A percentile compares a stretch with the other conserved stretches of the same genome.
phyloP scores from a whole-genome alignment of 2,329 filamentous ascomycete genomes.

The Fusarium sp. region DNA sequence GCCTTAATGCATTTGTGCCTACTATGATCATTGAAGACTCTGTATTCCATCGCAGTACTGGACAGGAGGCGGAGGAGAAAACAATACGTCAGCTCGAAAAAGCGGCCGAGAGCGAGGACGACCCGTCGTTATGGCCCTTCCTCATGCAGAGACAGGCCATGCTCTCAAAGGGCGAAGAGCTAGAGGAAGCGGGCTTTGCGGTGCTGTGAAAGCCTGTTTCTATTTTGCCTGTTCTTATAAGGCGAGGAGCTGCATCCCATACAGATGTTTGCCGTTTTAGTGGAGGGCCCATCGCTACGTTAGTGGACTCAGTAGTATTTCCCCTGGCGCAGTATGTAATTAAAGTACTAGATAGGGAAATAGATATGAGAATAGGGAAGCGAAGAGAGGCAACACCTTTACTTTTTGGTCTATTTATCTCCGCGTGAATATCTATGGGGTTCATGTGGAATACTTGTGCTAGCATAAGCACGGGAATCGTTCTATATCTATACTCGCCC shows the following conservation, averaged over 20 bases:
- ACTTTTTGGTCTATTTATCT: no score
- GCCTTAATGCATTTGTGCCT: background rate
- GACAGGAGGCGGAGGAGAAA: constrained; percentile 51
- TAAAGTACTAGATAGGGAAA: no score
- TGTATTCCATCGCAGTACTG: background rate
- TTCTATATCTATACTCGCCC: no score
- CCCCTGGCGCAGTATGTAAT: no score
- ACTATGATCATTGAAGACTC: background rate
- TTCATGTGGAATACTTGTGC: background rate
- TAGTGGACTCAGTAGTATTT: no score
- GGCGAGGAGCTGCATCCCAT: background rate
- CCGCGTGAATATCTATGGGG: no score
- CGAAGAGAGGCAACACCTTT: no score
- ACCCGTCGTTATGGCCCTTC: constrained; percentile 70
- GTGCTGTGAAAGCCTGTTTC: constrained; percentile 31
- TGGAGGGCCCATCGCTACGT: no score
- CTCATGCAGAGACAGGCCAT: constrained; percentile 69
- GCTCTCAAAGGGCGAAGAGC: constrained; percentile 58
- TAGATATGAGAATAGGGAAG: no score
- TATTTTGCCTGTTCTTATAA: background rate
- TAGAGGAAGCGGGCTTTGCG: constrained; percentile 66
- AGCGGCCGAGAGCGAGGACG: constrained; percentile 55
- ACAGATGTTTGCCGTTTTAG: constrained; percentile 35
- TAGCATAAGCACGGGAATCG: no score
- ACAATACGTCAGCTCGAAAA: no score